A percentile compares a stretch with the other conserved stretches of the same genome.
Conservation (phyloP, 2,329 filamentous ascomycete species). For the Beauveria rudraprayagi region DNA sequence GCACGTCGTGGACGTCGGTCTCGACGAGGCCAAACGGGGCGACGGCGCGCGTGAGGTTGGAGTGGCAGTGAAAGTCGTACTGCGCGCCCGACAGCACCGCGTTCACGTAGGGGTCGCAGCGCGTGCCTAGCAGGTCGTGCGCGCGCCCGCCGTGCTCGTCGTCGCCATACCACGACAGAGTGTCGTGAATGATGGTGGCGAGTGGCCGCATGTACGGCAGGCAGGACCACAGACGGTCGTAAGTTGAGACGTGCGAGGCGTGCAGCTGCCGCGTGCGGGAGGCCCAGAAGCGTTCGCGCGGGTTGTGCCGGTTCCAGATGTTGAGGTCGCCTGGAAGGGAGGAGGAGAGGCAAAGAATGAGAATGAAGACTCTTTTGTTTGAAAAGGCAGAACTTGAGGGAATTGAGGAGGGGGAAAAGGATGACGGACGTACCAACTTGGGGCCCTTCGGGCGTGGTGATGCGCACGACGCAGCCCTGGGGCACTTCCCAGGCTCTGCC, state of each 20-base stretch:
- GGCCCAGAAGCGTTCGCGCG: constrained; percentile 77
- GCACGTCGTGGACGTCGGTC: constrained; percentile 72
- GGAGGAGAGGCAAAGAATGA: not conserved
- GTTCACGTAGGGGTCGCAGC: constrained; percentile 81
- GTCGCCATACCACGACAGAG: constrained; percentile 37
- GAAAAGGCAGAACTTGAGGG: not conserved
- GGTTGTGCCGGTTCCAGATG: constrained; percentile 70
- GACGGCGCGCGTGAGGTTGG: constrained; percentile 69
- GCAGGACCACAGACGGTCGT: constrained; percentile 70
- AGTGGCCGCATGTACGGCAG: constrained; percentile 56
- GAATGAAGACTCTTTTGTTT: not conserved
- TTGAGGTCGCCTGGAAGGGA: constrained; percentile 60
- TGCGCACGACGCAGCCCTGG: constrained; percentile 59
- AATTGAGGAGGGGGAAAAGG: not conserved
- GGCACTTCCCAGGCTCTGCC: constrained; percentile 65
- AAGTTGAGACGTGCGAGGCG: constrained; percentile 61
- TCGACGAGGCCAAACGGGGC: constrained; percentile 61
- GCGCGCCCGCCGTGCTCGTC: constrained; percentile 58
- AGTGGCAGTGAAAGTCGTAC: constrained; percentile 80
- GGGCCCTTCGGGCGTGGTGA: constrained; percentile 68
- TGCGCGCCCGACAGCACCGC: constrained; percentile 59
- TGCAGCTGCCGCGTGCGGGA: constrained; percentile 71
- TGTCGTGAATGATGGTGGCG: constrained; percentile 16
- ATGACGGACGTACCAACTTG: constrained; percentile 50
- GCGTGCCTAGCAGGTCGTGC: constrained; percentile 74